Evolutionary conservation across 2,329 filamentous ascomycete species (phyloP), one percentile per base, ranked within the genome.

Genomic region (Aspergillus sp.): DNA sequence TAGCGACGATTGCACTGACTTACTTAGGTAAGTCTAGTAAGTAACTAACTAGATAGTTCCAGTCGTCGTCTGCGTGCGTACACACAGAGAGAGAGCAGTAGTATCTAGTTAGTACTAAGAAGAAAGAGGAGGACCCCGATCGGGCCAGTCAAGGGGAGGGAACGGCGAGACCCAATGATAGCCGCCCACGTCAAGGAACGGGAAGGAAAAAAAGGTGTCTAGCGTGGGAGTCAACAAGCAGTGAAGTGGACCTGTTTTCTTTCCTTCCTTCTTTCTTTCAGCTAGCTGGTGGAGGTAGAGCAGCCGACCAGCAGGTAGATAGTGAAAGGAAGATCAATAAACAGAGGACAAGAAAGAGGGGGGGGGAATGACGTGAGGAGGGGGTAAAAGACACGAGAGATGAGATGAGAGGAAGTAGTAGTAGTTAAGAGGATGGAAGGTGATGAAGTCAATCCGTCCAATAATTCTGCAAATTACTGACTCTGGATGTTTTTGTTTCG

Each of bases 161-260:
- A 49, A 38, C n/a, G 6, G 27, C 10, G 49, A 66, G 59, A 36
- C 38, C 67, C 67, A 69, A 69, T 69, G 54, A 64, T 52, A 63
- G 59, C 51, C 54, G 62, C 65, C 67, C 67, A 69, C 67, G 67
- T 69, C 67, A 66, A 64, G 52, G 47, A 39, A 63, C 49, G 36
- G 58, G 48, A 44, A 39, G 57, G 58, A 5, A 36, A 36, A 36
- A 36, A 36, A 36, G 32, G 32, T 11, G 32, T 60, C 54, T 62
- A 66, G 63, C 57, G 63, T 59, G 62, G 62, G 59, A 36, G 30
- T 13, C 30, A 36, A 36, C 30, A 36, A 36, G 30, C 30, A 36
- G 10, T 36, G 30, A 36, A 36, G 32, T 36, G 32, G 32, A 36
- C 11, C 32, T 36, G 32, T 36, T 15, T 36, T 36, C 11, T 19